phyloP scores from a whole-genome alignment of 345 rosid species.

The Abelmoschus esculentus region DNA sequence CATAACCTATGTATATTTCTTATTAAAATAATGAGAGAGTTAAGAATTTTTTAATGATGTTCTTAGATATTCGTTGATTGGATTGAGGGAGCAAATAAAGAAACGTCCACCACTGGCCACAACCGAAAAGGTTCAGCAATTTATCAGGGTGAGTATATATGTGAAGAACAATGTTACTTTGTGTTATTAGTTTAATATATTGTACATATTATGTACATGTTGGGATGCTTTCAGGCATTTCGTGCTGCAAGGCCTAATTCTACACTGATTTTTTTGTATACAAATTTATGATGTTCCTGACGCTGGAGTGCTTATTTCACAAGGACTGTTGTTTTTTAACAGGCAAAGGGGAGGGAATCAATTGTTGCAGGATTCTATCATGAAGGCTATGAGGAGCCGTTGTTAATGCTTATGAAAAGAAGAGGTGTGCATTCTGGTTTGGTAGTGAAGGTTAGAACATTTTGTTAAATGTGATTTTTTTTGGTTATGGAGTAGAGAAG shows the following conservation, averaged over 20 bases:
- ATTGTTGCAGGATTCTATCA: slow-evolving; percentile 93
- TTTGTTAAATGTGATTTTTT: not conserved
- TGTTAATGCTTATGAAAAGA: slow-evolving; percentile 97
- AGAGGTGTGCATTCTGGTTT: slow-evolving; percentile 92
- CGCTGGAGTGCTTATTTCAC: not conserved
- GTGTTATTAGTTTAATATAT: not conserved
- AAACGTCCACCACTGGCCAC: slow-evolving; percentile 96
- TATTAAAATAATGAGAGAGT: not conserved
- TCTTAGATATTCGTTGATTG: slow-evolving; percentile 65
- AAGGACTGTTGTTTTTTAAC: slow-evolving; percentile 19
- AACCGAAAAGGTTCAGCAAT: slow-evolving; percentile 87
- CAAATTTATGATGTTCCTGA: not conserved
- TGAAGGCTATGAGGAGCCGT: slow-evolving; percentile 87
- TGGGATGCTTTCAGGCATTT: not conserved
- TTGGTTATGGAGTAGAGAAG: not conserved
- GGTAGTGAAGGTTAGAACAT: slow-evolving; percentile 71
- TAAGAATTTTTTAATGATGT: not conserved
- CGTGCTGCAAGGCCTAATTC: not conserved
- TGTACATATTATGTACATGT: not conserved
- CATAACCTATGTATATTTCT: not conserved
- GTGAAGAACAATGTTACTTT: not conserved
- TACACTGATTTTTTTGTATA: not conserved
- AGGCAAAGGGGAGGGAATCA: slow-evolving; percentile 87
- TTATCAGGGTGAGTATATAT: slow-evolving; percentile 66
- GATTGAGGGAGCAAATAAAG: slow-evolving; percentile 92